Conservation (phyloP, 2,329 filamentous ascomycete species). For the Monilinia polystroma region DNA sequence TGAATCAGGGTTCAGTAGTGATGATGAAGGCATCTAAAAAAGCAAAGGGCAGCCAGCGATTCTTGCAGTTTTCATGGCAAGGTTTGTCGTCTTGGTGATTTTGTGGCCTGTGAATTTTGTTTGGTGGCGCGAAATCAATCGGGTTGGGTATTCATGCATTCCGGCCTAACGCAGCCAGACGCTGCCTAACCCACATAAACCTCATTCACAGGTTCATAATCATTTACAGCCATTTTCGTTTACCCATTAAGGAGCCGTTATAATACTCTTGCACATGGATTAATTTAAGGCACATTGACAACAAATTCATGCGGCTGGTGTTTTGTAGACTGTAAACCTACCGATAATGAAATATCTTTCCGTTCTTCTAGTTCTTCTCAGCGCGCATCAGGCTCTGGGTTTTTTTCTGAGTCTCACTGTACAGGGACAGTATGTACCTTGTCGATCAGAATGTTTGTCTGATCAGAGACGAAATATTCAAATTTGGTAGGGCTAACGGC, state of each 20-base stretch:
- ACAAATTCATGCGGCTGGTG: slow-evolving; percentile 30
- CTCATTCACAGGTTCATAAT: slow-evolving; percentile 12
- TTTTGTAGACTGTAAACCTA: slow-evolving; percentile 20
- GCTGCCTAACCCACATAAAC: slow-evolving; percentile 20
- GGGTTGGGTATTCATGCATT: slow-evolving; percentile 50
- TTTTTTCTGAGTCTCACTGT: slow-evolving; percentile 17
- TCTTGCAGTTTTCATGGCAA: slow-evolving; percentile 25
- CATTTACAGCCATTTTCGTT: slow-evolving; percentile 15
- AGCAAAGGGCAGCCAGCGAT: slow-evolving; percentile 33
- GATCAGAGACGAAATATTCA: slow-evolving; percentile 7
- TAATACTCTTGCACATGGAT: slow-evolving; percentile 18
- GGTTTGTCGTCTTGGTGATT: slow-evolving; percentile 17
- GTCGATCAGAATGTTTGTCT: slow-evolving; percentile 16
- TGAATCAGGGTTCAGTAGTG: background rate
- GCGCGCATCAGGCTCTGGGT: background rate
- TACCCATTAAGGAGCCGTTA: slow-evolving; percentile 27
- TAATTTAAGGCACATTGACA: slow-evolving; percentile 24
- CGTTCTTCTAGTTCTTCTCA: slow-evolving; percentile 17
- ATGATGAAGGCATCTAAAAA: slow-evolving; percentile 3
- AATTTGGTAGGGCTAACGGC: slow-evolving; percentile 13
- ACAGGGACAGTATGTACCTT: slow-evolving; percentile 15
- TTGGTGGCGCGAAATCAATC: slow-evolving; percentile 30
- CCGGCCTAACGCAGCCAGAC: slow-evolving; percentile 37
- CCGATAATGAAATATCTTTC: slow-evolving; percentile 1
- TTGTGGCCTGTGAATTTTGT: slow-evolving; percentile 15